Percentiles rank a stretch among this genome's conserved stretches.
These are phyloP conservation scores for Trichophyton mentagrophytes DNA, from an alignment of 2,329 filamentous ascomycete species.

Conservation along the genomic window DNA sequence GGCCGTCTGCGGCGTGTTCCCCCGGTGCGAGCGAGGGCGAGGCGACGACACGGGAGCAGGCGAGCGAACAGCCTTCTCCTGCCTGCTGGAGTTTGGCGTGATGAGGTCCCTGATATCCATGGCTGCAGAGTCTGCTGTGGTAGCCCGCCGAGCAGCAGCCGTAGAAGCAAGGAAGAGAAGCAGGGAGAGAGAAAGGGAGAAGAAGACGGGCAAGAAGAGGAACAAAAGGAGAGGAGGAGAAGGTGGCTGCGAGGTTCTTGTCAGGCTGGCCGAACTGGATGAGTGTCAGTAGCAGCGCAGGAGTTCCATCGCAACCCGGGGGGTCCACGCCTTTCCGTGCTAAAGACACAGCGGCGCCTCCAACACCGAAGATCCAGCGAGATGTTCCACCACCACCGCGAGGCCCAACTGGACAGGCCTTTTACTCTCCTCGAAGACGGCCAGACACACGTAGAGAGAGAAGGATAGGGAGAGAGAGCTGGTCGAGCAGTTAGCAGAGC, in stretches of 20 bases:
- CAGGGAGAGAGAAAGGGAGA: not conserved
- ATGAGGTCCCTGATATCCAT: slow-evolving; percentile 4
- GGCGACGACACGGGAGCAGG: not conserved
- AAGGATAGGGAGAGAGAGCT: not conserved
- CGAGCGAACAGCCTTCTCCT: not conserved
- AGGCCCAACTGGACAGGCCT: not conserved
- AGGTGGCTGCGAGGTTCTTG: not conserved
- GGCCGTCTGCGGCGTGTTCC: not conserved
- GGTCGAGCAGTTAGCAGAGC: not conserved
- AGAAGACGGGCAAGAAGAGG: not conserved
- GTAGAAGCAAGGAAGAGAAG: no score
- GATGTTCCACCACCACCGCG: no score
- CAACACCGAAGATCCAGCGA: no score
- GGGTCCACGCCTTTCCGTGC: not conserved
- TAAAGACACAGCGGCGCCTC: not conserved
- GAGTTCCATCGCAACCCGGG: not conserved
- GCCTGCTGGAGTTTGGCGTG: not conserved
- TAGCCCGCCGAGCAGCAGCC: not conserved
- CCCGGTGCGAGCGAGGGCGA: not conserved
- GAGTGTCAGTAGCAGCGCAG: not conserved
- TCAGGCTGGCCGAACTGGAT: not conserved
- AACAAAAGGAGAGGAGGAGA: not conserved
- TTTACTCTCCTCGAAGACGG: not conserved
- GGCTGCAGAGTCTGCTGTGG: not conserved
- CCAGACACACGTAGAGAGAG: not conserved